These are phyloP conservation scores for Wickerhamomyces strasburgensis DNA, from an alignment of 805 yeast genomes.

Conservation along the genomic window DNA sequence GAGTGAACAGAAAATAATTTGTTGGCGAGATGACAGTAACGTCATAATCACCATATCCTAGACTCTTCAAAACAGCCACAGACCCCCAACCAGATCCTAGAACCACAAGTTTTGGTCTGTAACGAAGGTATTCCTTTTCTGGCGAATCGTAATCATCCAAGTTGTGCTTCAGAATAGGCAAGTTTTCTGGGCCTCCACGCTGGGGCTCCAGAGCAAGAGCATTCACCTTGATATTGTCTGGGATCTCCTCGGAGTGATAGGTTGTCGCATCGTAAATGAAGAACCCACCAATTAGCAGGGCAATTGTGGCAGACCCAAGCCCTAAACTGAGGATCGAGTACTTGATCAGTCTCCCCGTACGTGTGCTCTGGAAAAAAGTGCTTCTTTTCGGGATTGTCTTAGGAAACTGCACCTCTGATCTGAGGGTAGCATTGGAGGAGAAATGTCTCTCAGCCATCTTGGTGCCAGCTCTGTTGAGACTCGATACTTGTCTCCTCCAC, in stretches of 20 bases:
- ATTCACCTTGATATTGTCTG: conserved; percentile 45
- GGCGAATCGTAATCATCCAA: conserved; percentile 54
- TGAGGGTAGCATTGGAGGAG: conserved; percentile 5
- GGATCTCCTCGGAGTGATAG: conserved; percentile 39
- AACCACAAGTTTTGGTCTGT: conserved; percentile 53
- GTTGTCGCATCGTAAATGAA: conserved; percentile 65
- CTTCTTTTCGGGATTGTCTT: conserved; percentile 20
- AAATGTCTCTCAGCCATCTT: conserved; percentile 3
- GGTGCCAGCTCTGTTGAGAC: no score
- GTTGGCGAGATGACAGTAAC: conserved; percentile 66
- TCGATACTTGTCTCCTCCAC: no score
- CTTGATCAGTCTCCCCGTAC: conserved; percentile 30
- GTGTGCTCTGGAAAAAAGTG: conserved; percentile 23
- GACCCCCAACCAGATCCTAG: conserved; percentile 74
- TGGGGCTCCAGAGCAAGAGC: conserved; percentile 49
- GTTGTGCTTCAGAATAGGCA: conserved; percentile 53
- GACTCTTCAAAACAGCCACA: conserved; percentile 48
- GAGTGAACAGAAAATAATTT: conserved; percentile 65
- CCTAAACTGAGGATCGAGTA: conserved; percentile 36
- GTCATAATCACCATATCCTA: conserved; percentile 52
- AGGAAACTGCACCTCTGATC: conserved; percentile 11
- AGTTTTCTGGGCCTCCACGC: conserved; percentile 65
- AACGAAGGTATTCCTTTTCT: conserved; percentile 39
- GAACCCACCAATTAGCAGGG: conserved; percentile 40
- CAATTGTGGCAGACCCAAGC: conserved; percentile 37